Conservation (phyloP, 2,329 filamentous ascomycete species). For the Colletotrichum salicis region DNA sequence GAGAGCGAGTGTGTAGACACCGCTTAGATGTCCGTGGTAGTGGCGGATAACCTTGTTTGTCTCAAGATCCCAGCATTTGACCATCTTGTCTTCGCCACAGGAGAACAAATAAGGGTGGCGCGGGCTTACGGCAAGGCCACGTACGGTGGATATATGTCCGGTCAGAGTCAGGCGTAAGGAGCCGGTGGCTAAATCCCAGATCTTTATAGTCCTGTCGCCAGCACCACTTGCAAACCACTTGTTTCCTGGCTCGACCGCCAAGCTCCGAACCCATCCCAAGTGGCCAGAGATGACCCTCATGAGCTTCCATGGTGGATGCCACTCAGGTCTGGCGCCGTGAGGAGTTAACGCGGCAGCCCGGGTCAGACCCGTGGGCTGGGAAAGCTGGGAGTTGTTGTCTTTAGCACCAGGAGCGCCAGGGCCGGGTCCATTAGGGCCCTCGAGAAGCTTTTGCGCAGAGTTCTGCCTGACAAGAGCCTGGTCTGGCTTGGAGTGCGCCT, state of each 20-base stretch:
- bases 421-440: slow-evolving; percentile 36
- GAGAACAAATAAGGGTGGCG: slow-evolving; percentile 97
- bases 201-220: slow-evolving; percentile 96
- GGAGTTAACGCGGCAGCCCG: slow-evolving; percentile 33
- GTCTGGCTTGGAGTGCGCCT: slow-evolving; percentile 53
- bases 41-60: slow-evolving; percentile 99
- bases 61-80: slow-evolving; percentile 99
- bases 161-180: slow-evolving; percentile 87
- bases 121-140: slow-evolving; percentile 90
- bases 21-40: slow-evolving; percentile 96
- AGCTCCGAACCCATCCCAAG: slow-evolving; percentile 89
- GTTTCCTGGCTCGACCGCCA: slow-evolving; percentile 95
- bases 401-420: not conserved
- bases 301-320: slow-evolving; percentile 98
- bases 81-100: slow-evolving; percentile 99
- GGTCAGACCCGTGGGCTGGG: slow-evolving; percentile 46
- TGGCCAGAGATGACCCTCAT: slow-evolving; percentile 98
- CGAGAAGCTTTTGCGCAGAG: slow-evolving; percentile 49
- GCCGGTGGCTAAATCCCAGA: slow-evolving; percentile 95
- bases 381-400: not conserved
- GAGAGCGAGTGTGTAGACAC: slow-evolving; percentile 92
- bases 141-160: slow-evolving; percentile 92
- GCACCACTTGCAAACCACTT: slow-evolving; percentile 97
- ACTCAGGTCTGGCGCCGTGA: slow-evolving; percentile 78
- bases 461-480: slow-evolving; percentile 55